Conservation (phyloP, 108 stramenopile species). For the Nitzschia sp. region DNA sequence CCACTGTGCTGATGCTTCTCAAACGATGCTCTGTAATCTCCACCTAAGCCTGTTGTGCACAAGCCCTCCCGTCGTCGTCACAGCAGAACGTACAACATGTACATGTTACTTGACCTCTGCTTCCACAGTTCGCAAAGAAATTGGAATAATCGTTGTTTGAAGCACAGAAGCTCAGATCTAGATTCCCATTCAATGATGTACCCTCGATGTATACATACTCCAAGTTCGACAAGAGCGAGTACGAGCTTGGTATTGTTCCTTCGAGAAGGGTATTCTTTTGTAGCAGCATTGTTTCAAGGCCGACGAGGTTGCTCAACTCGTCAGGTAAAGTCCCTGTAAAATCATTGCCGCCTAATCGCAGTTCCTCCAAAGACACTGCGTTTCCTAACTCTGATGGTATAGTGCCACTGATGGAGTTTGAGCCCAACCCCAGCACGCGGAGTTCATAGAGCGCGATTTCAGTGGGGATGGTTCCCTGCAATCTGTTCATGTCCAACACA, state of each 20-base stretch:
- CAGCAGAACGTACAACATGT: conserved; percentile 17
- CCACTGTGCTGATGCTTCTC: too few relatives aligned
- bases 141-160: background rate
- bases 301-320: background rate
- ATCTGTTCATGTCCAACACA: background rate
- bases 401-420: background rate
- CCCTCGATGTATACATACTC: conserved; percentile 10
- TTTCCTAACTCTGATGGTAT: conserved; percentile 6
- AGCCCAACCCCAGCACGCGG: background rate
- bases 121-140: conserved; percentile 14
- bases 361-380: background rate
- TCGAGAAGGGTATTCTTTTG: conserved; percentile 2
- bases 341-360: conserved; percentile 7
- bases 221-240: background rate
- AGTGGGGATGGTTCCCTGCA: conserved; percentile 7
- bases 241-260: conserved; percentile 9
- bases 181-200: background rate
- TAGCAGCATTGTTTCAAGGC: background rate
- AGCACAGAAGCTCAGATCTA: background rate
- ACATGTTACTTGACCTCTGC: background rate
- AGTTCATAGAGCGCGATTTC: conserved; percentile 13
- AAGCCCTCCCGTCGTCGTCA: background rate
- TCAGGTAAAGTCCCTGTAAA: background rate
- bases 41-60: too few relatives aligned
- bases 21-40: too few relatives aligned